Percentiles rank a stretch among this genome's conserved stretches.
These are phyloP conservation scores for Stagonosporopsis rhizophila DNA, from an alignment of 2,329 filamentous ascomycete genomes.

Conservation along the genomic window DNA sequence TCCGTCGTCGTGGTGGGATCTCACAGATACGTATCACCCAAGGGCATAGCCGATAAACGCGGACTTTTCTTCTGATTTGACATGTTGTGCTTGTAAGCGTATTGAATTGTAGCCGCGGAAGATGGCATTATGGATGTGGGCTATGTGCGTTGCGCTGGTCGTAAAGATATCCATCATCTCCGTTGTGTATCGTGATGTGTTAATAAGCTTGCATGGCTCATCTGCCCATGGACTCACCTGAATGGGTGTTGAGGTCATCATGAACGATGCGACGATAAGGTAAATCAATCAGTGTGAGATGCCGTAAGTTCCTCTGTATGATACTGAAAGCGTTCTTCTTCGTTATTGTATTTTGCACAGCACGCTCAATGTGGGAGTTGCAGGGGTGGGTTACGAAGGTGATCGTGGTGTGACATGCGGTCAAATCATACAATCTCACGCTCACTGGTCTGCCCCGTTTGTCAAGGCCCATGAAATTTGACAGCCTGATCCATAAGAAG, in stretches of 20 bases:
- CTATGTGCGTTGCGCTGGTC: slow-evolving; percentile 47
- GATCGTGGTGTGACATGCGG: slow-evolving; percentile 14
- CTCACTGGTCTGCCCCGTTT: neutral
- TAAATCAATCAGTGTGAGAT: slow-evolving; percentile 13
- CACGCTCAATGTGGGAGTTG: neutral
- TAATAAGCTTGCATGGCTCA: slow-evolving; percentile 35
- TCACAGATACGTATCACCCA: slow-evolving; percentile 46
- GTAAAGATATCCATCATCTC: slow-evolving; percentile 46
- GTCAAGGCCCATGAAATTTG: neutral
- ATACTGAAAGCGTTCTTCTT: no score
- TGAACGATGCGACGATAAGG: slow-evolving; percentile 13
- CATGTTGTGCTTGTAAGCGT: slow-evolving; percentile 47
- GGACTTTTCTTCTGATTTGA: slow-evolving; percentile 39
- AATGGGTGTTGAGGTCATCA: slow-evolving; percentile 8
- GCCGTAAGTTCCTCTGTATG: neutral
- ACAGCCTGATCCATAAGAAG: neutral
- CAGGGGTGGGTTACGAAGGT: slow-evolving; percentile 1
- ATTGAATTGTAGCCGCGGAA: slow-evolving; percentile 52
- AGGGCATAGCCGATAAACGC: slow-evolving; percentile 48
- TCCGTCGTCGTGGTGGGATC: slow-evolving; percentile 49
- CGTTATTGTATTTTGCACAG: neutral
- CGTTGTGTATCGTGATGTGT: slow-evolving; percentile 40
- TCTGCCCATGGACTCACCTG: slow-evolving; percentile 41
- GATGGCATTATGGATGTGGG: slow-evolving; percentile 51
- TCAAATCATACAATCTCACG: slow-evolving; percentile 6